A percentile compares a stretch with the other conserved stretches of the same genome.
Evolutionary conservation across 352 stramenopile species (phyloP).

Genomic region (Globisporangium paroecandrum): DNA sequence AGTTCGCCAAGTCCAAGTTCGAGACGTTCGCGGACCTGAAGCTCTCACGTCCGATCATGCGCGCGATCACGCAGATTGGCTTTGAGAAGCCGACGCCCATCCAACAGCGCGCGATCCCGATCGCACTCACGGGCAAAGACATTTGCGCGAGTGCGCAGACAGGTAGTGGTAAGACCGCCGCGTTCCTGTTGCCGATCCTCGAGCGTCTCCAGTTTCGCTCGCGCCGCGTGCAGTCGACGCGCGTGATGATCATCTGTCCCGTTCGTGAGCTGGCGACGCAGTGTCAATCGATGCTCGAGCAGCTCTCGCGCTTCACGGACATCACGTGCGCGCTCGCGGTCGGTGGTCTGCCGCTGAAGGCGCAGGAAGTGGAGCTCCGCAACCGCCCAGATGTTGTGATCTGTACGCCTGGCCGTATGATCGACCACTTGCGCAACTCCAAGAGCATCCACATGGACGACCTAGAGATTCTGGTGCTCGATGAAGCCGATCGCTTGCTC

Average conservation of each 20-base stretch:
- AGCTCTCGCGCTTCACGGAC: conserved; percentile 95
- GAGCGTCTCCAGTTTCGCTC: conserved; percentile 95
- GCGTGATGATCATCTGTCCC: conserved; percentile 96
- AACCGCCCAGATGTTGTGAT: conserved; percentile 96
- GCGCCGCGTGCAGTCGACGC: conserved; percentile 82
- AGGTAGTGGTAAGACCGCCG: conserved; percentile 97
- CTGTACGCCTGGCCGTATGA: conserved; percentile 97
- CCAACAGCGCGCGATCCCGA: conserved; percentile 92
- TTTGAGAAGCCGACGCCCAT: conserved; percentile 96
- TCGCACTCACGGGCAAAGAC: conserved; percentile 94
- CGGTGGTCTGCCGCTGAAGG: conserved; percentile 87
- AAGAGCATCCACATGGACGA: conserved; percentile 96
- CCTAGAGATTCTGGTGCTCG: conserved; percentile 95
- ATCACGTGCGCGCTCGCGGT: conserved; percentile 92
- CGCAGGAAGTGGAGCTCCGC: conserved; percentile 95
- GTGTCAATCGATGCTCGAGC: conserved; percentile 93
- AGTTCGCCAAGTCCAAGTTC: conserved; percentile 82
- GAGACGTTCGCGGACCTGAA: conserved; percentile 96
- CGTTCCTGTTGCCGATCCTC: conserved; percentile 97
- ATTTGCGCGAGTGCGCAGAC: conserved; percentile 97
- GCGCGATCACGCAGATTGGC: conserved; percentile 94
- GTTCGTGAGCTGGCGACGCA: conserved; percentile 97
- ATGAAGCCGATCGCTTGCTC: conserved; percentile 94
- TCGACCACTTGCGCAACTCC: conserved; percentile 98
- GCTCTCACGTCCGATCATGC: conserved; percentile 95